Evolutionary conservation across 2,329 filamentous ascomycete species (phyloP).

Genomic region (Xylaria sp.): DNA sequence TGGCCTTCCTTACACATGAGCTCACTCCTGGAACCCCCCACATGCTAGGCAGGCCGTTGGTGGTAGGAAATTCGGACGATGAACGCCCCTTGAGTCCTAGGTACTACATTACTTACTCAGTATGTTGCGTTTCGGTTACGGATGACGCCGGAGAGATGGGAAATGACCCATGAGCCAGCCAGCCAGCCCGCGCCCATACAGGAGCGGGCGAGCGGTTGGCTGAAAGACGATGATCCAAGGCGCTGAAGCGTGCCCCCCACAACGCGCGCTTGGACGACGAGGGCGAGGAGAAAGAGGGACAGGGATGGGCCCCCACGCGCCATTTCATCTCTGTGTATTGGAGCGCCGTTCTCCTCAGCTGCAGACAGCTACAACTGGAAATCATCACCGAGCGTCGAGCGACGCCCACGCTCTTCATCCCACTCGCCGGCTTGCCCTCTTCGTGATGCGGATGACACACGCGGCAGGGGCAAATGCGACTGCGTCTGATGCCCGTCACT

Average conservation of each 20-base stretch:
- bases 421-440: slow-evolving; percentile 36
- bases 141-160: slow-evolving; percentile 18
- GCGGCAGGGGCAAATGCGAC: slow-evolving; percentile 31
- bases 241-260: slow-evolving; percentile 21
- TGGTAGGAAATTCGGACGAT: slow-evolving; percentile 7
- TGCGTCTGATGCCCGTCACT: slow-evolving; percentile 24
- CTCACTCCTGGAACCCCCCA: slow-evolving; percentile 11
- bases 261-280: slow-evolving; percentile 23
- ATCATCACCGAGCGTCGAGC: slow-evolving; percentile 39
- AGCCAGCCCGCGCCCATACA: slow-evolving; percentile 13
- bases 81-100: slow-evolving; percentile 1
- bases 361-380: slow-evolving; percentile 36
- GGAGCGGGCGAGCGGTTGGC: slow-evolving; percentile 11
- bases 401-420: slow-evolving; percentile 33
- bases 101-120: background rate
- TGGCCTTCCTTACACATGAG: slow-evolving; percentile 15
- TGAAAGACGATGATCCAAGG: slow-evolving; percentile 19
- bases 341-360: slow-evolving; percentile 33
- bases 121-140: slow-evolving; percentile 2
- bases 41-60: background rate
- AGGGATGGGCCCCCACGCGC: slow-evolving; percentile 38
- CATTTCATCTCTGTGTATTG: slow-evolving; percentile 37
- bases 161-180: slow-evolving; percentile 4
- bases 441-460: slow-evolving; percentile 34
- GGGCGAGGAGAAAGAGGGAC: background rate